Evolutionary conservation across 202 grass and related monocot genomes (phyloP), one percentile per base, ranked within the genome.

Genomic region (Zoysia matrella): DNA sequence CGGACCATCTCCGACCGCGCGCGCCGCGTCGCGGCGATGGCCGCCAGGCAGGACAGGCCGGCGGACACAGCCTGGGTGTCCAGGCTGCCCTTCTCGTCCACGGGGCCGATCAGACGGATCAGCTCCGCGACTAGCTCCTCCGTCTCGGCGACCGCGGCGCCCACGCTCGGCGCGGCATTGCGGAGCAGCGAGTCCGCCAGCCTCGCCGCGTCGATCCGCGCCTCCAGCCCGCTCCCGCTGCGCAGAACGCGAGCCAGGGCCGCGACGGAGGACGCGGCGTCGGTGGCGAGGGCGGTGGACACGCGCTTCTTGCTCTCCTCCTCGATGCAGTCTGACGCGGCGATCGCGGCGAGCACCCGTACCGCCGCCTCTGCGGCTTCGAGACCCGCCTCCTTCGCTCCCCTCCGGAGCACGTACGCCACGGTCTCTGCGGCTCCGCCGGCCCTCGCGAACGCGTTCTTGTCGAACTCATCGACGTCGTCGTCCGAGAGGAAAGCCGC

Each of bases 381-480:
- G 44, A 75, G 7, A 8, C 73, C 80, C 40, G 51, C 62, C 4
- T 56, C 75, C 40, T 0, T 8, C 2, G 6, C 40, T 41, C 68
- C 86, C 58, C 88, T 40, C 65, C 60, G 56, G 63, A 97, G 86
- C 36, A 90, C 75, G 36, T 82, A 73, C 41, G 73, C 63, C 14
- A 97, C 42, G 6, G 89, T 86, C 22, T 88, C 62, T 5, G 69
- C 55, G n/a, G 83, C 90, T 53, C 71, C 78, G 30, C 49, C 42
- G 12, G 86, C 76, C 73, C 73, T 47, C 8, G 86, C 85, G 47
- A 97, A 76, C 58, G 68, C 78, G 66, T 93, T 93, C 86, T 89
- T 97, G 78, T 89, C 94, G 54, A 91, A 93, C 62, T 93, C 94
- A 13, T 96, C 93, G 3, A 89, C 90, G n/a, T 97, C 86, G 30